Evolutionary conservation across 805 yeast species (phyloP), one percentile per base, ranked within the genome.

Genomic region (Ogataea ramenticola): DNA sequence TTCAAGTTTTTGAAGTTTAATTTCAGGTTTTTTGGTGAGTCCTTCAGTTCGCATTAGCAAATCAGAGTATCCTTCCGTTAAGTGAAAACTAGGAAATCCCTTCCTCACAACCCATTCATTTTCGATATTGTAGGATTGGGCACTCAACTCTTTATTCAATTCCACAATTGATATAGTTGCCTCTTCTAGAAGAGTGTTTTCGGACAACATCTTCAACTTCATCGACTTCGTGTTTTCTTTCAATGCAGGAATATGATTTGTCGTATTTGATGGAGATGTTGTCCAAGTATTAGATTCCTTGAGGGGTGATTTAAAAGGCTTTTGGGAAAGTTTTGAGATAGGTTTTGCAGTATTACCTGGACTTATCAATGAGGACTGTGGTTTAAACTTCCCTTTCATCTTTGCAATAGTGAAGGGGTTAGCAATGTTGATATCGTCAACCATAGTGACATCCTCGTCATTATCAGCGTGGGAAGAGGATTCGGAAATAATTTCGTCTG

Each of bases 361-460:
- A 24, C 10, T 24, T 7, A 24, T 24, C 10, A 24, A 6, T 6
- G 27, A 10, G 6, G 27, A 6, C 10, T 24, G 27, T 7, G 27
- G 10, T 6, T 24, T 24, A 7, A 10, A 7, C 24, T 19, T 35
- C 5, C 16, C 20, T 2, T 42, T 42, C 44, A 50, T 39, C 39
- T 57, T 57, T 2, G 54, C 21, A 4, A 49, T 38, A 1, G 47
- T 45, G 47, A 55, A 56, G 0, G 63, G 60, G 39, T 57, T 58
- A 1, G 57, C 51, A 2, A 55, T 31, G 1, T 45, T 36, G 1
- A 50, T 46, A 35, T 50, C 47, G 9, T 45, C 42, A 7, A 16
- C 15, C 15, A 39, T 30, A 8, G 29, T 32, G n/a, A 39, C 4
- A 31, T 39, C 41, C n/a, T 39, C 41, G 6, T 20, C 17, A 3